Evolutionary conservation across 139 green algal genomes (phyloP), one percentile per base, ranked within the genome.

Genomic region (Chlamydomonas incerta): DNA sequence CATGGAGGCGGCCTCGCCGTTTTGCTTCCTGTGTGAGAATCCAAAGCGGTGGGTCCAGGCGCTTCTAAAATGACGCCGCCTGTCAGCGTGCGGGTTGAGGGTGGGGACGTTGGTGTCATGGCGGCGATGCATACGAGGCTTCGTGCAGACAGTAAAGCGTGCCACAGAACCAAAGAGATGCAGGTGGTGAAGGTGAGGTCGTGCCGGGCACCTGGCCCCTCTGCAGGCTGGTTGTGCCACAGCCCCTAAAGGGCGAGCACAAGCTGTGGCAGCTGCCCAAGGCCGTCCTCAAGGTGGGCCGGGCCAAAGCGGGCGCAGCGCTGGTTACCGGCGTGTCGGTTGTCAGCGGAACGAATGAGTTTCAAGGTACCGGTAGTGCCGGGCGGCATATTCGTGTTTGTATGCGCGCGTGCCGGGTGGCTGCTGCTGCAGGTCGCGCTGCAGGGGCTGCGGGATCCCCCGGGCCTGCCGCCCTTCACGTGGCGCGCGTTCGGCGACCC

Each of bases 21-120:
- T 84, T 31, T 91, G 91, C 80, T 94, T 90, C 83, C 83, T 93
- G 57, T 94, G 91, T 72, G 69, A 94, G 68, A 67, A 72, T 0
- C 74, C 91, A 8, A 85, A 80, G 74, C 70, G 82, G 37, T 77
- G 34, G 3, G 71, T 14, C 21, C 29, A n/a, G n/a, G n/a, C 65
- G 65, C 52, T 58, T 15, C 52, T 58, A 58, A 58, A 58, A 58
- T 58, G 52, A 58, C 52, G 52, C n/a, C 20, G 21, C 20, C 58
- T 10, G 20, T 17, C 58, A 66, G 58, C 58, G 58, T 11, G 13
- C 13, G 58, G 58, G 58, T 58, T 58, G 52, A 58, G 11, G 52
- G 13, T 15, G 11, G 11, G 52, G 52, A 58, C 52, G 52, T n/a
- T n/a, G n/a, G n/a, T n/a, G n/a, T n/a, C n/a, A n/a, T n/a, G n/a